These are phyloP conservation scores for Venturia asperata DNA, from an alignment of 2,329 filamentous ascomycete genomes.

Conservation along the genomic window DNA sequence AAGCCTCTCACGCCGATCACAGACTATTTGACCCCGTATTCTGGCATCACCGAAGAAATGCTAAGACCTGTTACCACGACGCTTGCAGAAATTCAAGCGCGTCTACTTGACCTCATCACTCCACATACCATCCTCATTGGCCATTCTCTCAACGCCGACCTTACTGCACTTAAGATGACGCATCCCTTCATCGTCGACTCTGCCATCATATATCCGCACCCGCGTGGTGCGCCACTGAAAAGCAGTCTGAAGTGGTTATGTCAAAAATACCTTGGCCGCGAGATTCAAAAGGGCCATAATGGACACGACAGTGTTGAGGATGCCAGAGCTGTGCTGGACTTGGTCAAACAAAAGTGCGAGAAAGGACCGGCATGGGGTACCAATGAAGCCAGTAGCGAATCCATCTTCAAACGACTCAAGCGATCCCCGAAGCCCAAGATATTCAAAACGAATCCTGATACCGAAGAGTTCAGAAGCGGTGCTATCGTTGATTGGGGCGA, in stretches of 20 bases:
- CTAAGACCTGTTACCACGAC: conserved; percentile 77
- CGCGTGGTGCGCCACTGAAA: conserved; percentile 80
- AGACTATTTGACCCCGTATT: conserved; percentile 80
- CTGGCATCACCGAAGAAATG: conserved; percentile 84
- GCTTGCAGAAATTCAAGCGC: conserved; percentile 71
- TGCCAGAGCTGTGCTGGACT: conserved; percentile 80
- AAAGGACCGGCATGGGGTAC: conserved; percentile 83
- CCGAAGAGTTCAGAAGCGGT: conserved; percentile 49
- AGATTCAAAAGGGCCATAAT: conserved; percentile 73
- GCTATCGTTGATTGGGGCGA: conserved; percentile 89
- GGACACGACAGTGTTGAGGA: conserved; percentile 94
- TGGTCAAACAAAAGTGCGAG: conserved; percentile 93
- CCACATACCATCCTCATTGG: conserved; percentile 68
- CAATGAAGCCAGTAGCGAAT: conserved; percentile 71
- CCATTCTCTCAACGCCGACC: conserved; percentile 75
- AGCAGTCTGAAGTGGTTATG: conserved; percentile 84
- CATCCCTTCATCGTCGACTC: conserved; percentile 95
- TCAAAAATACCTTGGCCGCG: conserved; percentile 74
- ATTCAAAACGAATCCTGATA: conserved; percentile 32
- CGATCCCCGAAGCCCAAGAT: conserved; percentile 44
- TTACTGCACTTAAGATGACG: conserved; percentile 74
- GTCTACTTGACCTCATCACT: conserved; percentile 64
- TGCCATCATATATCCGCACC: conserved; percentile 80
- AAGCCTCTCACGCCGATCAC: conserved; percentile 82
- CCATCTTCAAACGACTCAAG: conserved; percentile 75